Evolutionary conservation across 306 rosid genomes (phyloP).

Genomic region (Luffa aegyptiaca): DNA sequence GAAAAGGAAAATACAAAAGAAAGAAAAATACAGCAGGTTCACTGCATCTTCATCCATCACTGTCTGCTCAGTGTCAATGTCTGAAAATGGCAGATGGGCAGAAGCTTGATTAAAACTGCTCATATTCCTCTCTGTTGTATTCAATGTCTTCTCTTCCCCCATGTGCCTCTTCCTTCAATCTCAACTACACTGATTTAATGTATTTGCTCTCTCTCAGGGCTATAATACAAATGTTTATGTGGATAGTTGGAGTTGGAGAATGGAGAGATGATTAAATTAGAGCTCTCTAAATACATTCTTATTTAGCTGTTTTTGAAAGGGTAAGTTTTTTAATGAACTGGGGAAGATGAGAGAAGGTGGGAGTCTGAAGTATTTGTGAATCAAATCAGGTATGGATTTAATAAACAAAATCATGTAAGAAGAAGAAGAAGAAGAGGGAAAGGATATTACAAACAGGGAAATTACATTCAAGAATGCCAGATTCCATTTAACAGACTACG

Average conservation of each 20-base stretch:
- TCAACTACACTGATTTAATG: slow-evolving; percentile 1
- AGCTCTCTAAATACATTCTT: neutral
- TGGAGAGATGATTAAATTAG: neutral
- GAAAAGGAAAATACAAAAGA: slow-evolving; percentile 28
- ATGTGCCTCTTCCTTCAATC: slow-evolving; percentile 26
- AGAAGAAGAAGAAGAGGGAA: neutral
- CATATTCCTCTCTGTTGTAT: slow-evolving; percentile 4
- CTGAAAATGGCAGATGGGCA: slow-evolving; percentile 31
- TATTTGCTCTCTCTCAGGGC: neutral
- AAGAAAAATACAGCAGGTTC: slow-evolving; percentile 23
- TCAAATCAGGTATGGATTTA: slow-evolving; percentile 34
- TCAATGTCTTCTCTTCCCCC: slow-evolving; percentile 25
- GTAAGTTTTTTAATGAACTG: neutral
- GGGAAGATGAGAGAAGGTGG: neutral
- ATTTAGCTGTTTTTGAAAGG: neutral
- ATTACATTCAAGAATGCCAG: slow-evolving; percentile 59
- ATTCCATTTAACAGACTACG: slow-evolving; percentile 64
- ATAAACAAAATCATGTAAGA: slow-evolving; percentile 15
- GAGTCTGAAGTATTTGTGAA: neutral
- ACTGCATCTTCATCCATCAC: slow-evolving; percentile 37
- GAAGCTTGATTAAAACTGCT: slow-evolving; percentile 20
- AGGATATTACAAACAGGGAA: slow-evolving; percentile 14
- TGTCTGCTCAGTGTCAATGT: slow-evolving; percentile 20
- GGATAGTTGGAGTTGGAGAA: neutral
- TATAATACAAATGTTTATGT: neutral